Base-by-base conservation (phyloP, 2,329 filamentous ascomycete species). In the Sarocladium kiliense region DNA sequence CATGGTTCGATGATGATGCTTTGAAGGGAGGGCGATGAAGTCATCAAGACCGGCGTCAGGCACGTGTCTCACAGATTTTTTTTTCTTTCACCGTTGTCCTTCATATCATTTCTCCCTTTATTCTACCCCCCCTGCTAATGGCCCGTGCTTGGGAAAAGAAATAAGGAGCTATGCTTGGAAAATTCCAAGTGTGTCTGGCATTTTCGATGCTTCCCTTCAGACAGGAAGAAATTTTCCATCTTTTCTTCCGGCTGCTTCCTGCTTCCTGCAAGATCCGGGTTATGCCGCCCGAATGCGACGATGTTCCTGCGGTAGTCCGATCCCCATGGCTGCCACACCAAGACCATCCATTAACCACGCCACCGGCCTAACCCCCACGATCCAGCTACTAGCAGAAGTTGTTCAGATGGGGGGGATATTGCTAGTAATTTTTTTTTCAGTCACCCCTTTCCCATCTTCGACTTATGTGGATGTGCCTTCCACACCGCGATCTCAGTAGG, bases 291-390 rank as follows among this genome's bases (percentile, higher is more conserved):
- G 47, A 51, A 36, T 32, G 27, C 47, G 19, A 34, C 47, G 47
- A 51, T 51, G 47, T 51, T 51, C 47, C 47, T 51, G 47, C 47
- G 23, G 47, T 51, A 51, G 47, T 51, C 18, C 47, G 47, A 51
- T 51, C 47, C 16, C 6, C 16, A 51, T 12, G 30, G 47, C 47
- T 51, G 47, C 47, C 47, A 51, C 47, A 51, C 27, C n/a, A n/a
- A n/a, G n/a, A 18, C 4, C 18, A 36, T 26, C 30, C 3, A 36
- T 21, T 23, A 18, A 44, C 41, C 21, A 44, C 41, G n/a, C 36
- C 36, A 39, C 18, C 36, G 16, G 6, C 6, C 41, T 25, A 21
- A 11, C 44, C 44, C 44, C 44, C 44, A 49, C 44, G 44, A 49
- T 49, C 44, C 30, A 32, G 30, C 6, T 32, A n/a, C n/a, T n/a